Percentiles rank a stretch among this genome's conserved stretches.
Evolutionary conservation across 148 eudicot species (phyloP).

Genomic region (Nepenthes mirabilis): DNA sequence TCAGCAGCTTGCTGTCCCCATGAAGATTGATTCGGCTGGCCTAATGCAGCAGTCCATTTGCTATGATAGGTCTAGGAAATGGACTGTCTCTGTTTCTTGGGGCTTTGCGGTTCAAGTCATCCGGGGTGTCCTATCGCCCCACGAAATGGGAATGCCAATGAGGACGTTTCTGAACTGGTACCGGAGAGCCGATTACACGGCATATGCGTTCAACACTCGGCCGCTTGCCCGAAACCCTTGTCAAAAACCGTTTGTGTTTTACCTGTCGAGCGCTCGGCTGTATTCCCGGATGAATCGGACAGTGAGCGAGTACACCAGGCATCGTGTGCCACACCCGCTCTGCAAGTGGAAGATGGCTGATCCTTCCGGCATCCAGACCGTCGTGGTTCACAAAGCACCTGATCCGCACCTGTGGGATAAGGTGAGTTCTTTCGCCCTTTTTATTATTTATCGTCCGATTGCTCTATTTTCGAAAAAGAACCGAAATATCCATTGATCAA

Average conservation of each 20-base stretch:
- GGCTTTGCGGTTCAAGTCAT: conserved; percentile 76
- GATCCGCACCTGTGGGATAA: conserved; percentile 77
- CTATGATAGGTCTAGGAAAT: conserved; percentile 40
- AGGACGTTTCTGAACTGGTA: conserved; percentile 96
- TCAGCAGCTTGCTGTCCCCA: conserved; percentile 35
- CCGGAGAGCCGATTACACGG: conserved; percentile 63
- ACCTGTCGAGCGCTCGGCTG: conserved; percentile 34
- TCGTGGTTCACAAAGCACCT: conserved; percentile 49
- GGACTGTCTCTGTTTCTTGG: conserved; percentile 90
- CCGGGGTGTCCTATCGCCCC: conserved; percentile 66
- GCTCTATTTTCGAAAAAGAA: background rate
- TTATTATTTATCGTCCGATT: background rate
- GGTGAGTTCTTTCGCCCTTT: conserved; percentile 34
- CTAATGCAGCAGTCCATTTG: conserved; percentile 87
- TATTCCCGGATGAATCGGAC: conserved; percentile 31
- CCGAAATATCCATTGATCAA: too few relatives aligned
- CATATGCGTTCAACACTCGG: conserved; percentile 83
- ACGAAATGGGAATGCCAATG: conserved; percentile 89
- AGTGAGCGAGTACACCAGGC: conserved; percentile 47
- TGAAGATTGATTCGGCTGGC: conserved; percentile 73
- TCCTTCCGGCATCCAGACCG: conserved; percentile 38
- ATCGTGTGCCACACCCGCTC: conserved; percentile 40
- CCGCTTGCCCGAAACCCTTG: conserved; percentile 65
- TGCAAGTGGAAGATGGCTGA: conserved; percentile 64
- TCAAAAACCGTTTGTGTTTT: conserved; percentile 78